Percentiles rank a stretch among this genome's conserved stretches.
These are phyloP conservation scores for Saccharomyces hybrid DNA, from an alignment of 1,139 yeast species.

Conservation along the genomic window DNA sequence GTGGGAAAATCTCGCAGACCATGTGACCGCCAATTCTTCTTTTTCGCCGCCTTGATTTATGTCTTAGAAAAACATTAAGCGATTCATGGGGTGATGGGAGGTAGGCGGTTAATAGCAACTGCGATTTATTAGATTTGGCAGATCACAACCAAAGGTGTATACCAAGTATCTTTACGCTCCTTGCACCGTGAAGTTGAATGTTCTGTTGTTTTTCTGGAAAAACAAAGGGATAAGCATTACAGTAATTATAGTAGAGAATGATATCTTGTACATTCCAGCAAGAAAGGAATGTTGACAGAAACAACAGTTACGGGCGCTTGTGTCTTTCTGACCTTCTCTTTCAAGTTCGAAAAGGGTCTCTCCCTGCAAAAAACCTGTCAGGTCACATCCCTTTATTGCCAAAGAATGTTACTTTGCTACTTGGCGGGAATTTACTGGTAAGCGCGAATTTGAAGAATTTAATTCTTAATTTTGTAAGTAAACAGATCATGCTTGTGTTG, in stretches of 20 bases:
- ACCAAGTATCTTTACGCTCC: too few relatives aligned
- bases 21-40: neutral
- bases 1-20: neutral
- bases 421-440: too few relatives aligned
- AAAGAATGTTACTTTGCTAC: too few relatives aligned
- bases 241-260: neutral
- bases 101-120: neutral
- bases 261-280: neutral
- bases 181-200: too few relatives aligned
- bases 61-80: neutral
- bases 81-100: neutral
- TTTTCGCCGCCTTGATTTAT: neutral
- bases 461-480: too few relatives aligned
- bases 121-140: neutral
- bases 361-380: too few relatives aligned
- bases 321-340: neutral
- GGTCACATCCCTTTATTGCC: too few relatives aligned
- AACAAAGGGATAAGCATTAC: too few relatives aligned
- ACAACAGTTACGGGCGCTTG: neutral
- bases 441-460: too few relatives aligned
- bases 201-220: too few relatives aligned
- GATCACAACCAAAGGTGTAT: neutral
- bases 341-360: too few relatives aligned
- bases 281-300: neutral
- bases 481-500: too few relatives aligned